Evolutionary conservation across 495 filamentous ascomycete genomes (phyloP), one percentile per base, ranked within the genome.

Genomic region (Neurospora sp.): DNA sequence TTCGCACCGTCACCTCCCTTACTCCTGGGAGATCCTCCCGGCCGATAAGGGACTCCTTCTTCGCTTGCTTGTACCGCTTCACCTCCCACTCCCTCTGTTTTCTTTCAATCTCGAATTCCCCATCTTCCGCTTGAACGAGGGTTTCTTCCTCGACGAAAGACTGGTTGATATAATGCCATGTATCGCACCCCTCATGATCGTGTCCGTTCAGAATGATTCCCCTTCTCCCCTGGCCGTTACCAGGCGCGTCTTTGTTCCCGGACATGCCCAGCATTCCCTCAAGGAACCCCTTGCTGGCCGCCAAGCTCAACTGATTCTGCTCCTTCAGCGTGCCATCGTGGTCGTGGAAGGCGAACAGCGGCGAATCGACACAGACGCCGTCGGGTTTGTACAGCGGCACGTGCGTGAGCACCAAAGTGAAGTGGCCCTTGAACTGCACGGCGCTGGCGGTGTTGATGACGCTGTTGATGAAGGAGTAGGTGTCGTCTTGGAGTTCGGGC

Each of bases 141-240:
- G 27, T 66, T 2, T 66, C 54, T 4, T 35, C 54, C 14, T 66
- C 54, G 54, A 73, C 70, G 10, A 81, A 76, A 27, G 80, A 77
- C 72, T 88, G 87, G 76, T 90, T 88, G 72, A 93, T 87, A 76
- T 86, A 93, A 83, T 99, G 96, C 70, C 91, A 90, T 0, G 89
- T 90, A 81, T 98, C 94, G 77, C 96, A 99, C 4, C 96, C 96
- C 72, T 92, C 90, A 77, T 99, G 96, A 77, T 99, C 96, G 77
- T 99, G 96, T 0, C 96, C 96, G 16, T 93, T 97, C 6, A 99
- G 82, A 14, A 99, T 89, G 11, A 98, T 78, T 12, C 89, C 90
- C 14, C 74, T 78, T 18, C 91, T 83, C 4, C 93, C 93, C 40
- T 80, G 79, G 5, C 92, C 92, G 12, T 81, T 78, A 12, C 81